Evolutionary conservation across 805 yeast genomes (phyloP).

Genomic region (Barnettozyma pratensis): DNA sequence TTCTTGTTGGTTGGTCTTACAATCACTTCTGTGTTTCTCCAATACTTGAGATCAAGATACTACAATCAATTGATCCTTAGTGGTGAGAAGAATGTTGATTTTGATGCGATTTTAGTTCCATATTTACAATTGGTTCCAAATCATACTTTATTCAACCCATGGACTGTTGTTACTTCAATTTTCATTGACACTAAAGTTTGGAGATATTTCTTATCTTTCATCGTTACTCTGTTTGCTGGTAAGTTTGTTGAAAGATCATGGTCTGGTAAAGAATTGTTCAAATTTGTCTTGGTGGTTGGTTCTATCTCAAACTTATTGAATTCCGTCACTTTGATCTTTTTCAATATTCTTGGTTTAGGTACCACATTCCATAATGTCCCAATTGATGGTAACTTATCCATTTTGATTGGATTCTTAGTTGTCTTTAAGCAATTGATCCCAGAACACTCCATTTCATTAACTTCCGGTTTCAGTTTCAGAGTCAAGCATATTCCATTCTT

Average conservation of each 20-base stretch:
- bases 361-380: slow-evolving; percentile 34
- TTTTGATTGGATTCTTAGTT: slow-evolving; percentile 54
- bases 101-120: slow-evolving; percentile 46
- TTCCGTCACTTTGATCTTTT: slow-evolving; percentile 21
- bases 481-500: slow-evolving; percentile 61
- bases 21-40: slow-evolving; percentile 35
- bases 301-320: slow-evolving; percentile 46
- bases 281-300: slow-evolving; percentile 44
- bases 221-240: slow-evolving; percentile 53
- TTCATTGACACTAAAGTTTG: slow-evolving; percentile 53
- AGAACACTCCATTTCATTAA: slow-evolving; percentile 48
- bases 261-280: slow-evolving; percentile 49
- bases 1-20: slow-evolving; percentile 37
- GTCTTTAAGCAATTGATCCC: slow-evolving; percentile 64
- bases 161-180: slow-evolving; percentile 60
- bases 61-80: slow-evolving; percentile 23
- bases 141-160: slow-evolving; percentile 49
- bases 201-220: slow-evolving; percentile 41
- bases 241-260: slow-evolving; percentile 62
- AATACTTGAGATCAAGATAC: slow-evolving; percentile 35
- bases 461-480: slow-evolving; percentile 47
- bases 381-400: slow-evolving; percentile 48
- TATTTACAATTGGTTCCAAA: slow-evolving; percentile 60
- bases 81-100: slow-evolving; percentile 24
- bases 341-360: slow-evolving; percentile 19